These are phyloP conservation scores for Fusarium drepaniforme DNA, from an alignment of 2,329 filamentous ascomycete genomes.

Conservation along the genomic window DNA sequence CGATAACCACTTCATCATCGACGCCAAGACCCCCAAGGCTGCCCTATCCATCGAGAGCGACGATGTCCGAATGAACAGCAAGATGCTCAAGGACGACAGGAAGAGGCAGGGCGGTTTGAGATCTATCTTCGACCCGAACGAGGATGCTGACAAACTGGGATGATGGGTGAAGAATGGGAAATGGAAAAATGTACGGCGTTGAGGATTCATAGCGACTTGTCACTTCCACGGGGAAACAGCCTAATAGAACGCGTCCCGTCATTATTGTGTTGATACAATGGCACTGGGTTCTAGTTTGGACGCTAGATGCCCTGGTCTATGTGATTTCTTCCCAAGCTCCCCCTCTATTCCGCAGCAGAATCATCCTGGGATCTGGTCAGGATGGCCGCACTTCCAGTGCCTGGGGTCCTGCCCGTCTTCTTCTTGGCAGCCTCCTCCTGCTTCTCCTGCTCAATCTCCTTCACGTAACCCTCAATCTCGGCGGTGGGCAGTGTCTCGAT, in stretches of 20 bases:
- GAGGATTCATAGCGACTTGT: conserved; percentile 41
- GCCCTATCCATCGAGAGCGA: conserved; percentile 90
- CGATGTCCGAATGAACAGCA: conserved; percentile 85
- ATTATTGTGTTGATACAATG: conserved; percentile 54
- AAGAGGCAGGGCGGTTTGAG: conserved; percentile 65
- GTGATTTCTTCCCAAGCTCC: conserved; percentile 26
- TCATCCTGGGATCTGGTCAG: conserved; percentile 71
- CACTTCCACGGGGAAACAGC: conserved; percentile 30
- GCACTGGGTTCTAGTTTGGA: conserved; percentile 44
- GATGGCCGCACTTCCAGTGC: conserved; percentile 78
- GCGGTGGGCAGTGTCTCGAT: conserved; percentile 96
- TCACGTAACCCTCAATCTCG: conserved; percentile 97
- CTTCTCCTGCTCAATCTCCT: conserved; percentile 99
- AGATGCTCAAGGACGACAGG: conserved; percentile 94
- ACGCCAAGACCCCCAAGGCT: conserved; percentile 86
- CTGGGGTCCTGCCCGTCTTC: conserved; percentile 84
- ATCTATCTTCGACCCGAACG: conserved; percentile 82
- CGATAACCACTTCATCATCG: conserved; percentile 97
- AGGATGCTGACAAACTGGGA: conserved; percentile 81
- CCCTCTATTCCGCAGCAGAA: conserved; percentile 52
- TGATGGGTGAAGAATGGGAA: conserved; percentile 54
- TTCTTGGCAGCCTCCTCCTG: conserved; percentile 98
- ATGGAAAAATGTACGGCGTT: conserved; percentile 45
- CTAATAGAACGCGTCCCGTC: conserved; percentile 42
- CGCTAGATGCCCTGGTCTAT: conserved; percentile 44